Base-by-base conservation (phyloP, 345 rosid genomes). In the Melaleuca quinquenervia region DNA sequence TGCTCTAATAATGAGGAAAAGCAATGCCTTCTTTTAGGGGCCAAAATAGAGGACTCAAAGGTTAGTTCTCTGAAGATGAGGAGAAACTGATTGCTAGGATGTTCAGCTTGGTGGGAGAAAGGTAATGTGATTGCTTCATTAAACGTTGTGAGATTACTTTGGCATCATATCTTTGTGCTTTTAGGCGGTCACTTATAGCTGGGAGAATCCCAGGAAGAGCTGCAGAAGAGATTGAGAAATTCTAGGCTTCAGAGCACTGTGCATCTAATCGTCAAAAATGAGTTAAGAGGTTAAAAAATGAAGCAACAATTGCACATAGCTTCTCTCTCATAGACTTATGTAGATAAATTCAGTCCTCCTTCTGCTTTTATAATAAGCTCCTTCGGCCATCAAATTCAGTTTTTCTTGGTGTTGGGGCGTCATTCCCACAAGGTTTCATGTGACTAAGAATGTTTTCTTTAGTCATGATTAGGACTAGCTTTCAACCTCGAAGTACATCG, bases 171-270 rank as follows among this genome's bases (percentile, higher is more conserved):
- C 41, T 21, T 11, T 26, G 60, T 9, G 60, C 84, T 52, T 22
- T 26, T 70, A 93, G 96, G 90, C 93, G 96, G 95, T 87, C 93
- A 74, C 85, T 94, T 82, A 93, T 94, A 82, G 94, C 95, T 49
- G 93, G 96, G 13, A 90, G 96, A 87, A 93, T 94, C 26, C 90
- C 90, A 3, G 95, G 96, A 90, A 90, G 96, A 75, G 87, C 90
- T 53, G 95, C 95, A 32, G 90, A 90, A 76, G 95, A 94, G 86
- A 93, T 94, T 84, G 90, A 93, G 88, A 94, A 86, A 84, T 92
- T 91, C 58, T 93, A 95, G 96, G 90, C 86, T 49, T 89, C 93
- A 86, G 91, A 84, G 87, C n/a, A 87, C 18, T 83, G 51, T 8
- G 86, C 91, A 13, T 80, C 89, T 78, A 56, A 15, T 49, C 45